Percentiles rank a stretch among this genome's conserved stretches.
phyloP scores from a whole-genome alignment of 345 rosid species.

The Ailanthus altissimus region DNA sequence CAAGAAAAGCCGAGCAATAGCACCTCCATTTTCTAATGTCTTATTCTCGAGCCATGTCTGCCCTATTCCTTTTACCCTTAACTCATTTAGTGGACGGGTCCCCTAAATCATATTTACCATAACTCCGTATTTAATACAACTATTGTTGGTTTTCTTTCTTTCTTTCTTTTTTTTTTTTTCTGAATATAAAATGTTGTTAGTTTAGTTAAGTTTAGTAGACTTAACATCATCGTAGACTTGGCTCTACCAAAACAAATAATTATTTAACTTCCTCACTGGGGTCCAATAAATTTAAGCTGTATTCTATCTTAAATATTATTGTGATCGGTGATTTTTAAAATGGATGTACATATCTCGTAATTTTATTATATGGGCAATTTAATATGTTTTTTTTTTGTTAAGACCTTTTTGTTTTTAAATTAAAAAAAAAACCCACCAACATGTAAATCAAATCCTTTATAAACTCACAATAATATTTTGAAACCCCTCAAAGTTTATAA shows the following conservation, averaged over 20 bases:
- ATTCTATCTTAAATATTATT: not conserved
- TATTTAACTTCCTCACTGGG: not conserved
- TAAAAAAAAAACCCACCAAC: no score
- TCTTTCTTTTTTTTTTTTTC: not conserved
- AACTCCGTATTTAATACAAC: no score
- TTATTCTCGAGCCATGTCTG: not conserved
- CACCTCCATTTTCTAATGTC: not conserved
- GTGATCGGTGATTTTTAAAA: no score
- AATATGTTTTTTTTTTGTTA: no score
- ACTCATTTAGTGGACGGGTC: not conserved
- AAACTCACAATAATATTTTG: no score
- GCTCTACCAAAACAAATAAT: not conserved
- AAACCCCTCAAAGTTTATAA: no score
- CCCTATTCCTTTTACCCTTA: not conserved
- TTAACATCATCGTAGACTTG: not conserved
- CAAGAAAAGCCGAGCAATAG: not conserved
- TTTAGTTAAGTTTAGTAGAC: no score
- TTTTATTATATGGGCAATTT: no score
- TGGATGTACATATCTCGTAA: no score
- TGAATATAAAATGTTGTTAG: no score
- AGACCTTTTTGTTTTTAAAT: no score
- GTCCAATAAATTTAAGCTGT: not conserved
- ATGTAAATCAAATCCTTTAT: no score
- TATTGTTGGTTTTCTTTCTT: not conserved
- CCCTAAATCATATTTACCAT: not conserved